A percentile compares a stretch with the other conserved stretches of the same genome.
Evolutionary conservation across 2,329 filamentous ascomycete species (phyloP).

Genomic region (Knufia fluminis): DNA sequence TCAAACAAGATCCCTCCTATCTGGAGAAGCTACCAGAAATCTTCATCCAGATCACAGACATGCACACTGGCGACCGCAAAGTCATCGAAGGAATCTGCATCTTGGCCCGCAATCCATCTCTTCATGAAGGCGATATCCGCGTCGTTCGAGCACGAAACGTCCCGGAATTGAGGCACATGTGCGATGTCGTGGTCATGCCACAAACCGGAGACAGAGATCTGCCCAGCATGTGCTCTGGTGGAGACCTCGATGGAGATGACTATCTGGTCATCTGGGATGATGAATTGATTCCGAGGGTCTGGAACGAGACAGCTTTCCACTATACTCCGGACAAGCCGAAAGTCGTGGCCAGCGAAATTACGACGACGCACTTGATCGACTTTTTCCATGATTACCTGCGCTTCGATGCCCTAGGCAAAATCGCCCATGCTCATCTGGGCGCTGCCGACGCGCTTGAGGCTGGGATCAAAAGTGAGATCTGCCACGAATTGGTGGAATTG

Average conservation of each 20-base stretch:
- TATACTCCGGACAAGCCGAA: conserved; percentile 53
- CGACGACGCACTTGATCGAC: conserved; percentile 61
- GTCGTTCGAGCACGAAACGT: conserved; percentile 76
- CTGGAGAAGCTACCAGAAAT: conserved; percentile 64
- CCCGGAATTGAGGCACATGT: conserved; percentile 62
- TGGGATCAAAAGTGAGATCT: conserved; percentile 60
- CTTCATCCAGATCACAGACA: conserved; percentile 69
- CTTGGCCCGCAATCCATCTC: conserved; percentile 81
- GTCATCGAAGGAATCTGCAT: conserved; percentile 70
- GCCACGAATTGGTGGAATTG: conserved; percentile 64
- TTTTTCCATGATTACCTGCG: conserved; percentile 95
- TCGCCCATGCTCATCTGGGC: conserved; percentile 74
- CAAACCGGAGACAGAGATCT: conserved; percentile 74
- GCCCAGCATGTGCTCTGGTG: conserved; percentile 89
- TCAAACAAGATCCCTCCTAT: conserved; percentile 25
- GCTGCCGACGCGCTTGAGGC: conserved; percentile 55
- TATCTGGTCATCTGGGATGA: conserved; percentile 90
- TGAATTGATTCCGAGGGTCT: conserved; percentile 57
- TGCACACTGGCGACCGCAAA: conserved; percentile 46
- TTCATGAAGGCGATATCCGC: conserved; percentile 86
- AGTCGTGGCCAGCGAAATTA: conserved; percentile 53
- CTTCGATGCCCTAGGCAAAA: conserved; percentile 69
- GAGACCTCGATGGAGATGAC: conserved; percentile 92
- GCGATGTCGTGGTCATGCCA: conserved; percentile 80
- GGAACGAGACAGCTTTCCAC: conserved; percentile 70